Evolutionary conservation across 208 protist genomes (phyloP).

Genomic region (Leishmania tropica): DNA sequence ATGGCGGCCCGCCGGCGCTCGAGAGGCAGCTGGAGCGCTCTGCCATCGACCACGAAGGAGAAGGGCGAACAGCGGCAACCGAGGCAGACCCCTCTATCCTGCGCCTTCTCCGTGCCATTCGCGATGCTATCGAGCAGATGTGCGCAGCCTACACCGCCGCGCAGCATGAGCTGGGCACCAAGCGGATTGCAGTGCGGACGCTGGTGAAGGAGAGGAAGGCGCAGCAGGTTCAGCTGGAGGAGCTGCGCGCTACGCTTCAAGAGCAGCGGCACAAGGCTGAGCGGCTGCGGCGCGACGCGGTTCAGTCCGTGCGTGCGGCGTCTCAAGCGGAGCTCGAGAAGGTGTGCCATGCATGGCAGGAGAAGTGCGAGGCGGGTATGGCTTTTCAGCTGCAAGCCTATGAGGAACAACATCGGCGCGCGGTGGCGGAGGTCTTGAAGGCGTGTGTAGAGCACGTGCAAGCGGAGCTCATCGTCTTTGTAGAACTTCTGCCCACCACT

Average conservation of each 20-base stretch:
- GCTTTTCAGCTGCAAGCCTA: not conserved
- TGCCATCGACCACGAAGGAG: not conserved
- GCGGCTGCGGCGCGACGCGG: conserved; percentile 6
- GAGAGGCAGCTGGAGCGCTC: not conserved
- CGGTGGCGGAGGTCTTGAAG: conserved; percentile 6
- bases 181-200: conserved; percentile 23
- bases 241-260: conserved; percentile 4
- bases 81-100: not conserved
- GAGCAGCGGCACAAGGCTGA: conserved; percentile 19
- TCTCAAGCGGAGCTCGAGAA: conserved; percentile 17
- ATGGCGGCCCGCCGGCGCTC: not conserved
- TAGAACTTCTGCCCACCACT: conserved; percentile 10
- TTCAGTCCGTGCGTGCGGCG: conserved; percentile 10
- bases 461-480: conserved; percentile 16
- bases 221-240: conserved; percentile 23
- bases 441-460: conserved; percentile 8
- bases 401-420: conserved; percentile 11
- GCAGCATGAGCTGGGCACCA: conserved; percentile 11
- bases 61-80: not conserved
- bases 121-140: conserved; percentile 13
- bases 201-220: conserved; percentile 26
- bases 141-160: not conserved
- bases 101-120: conserved; percentile 2
- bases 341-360: not conserved
- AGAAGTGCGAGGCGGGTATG: conserved; percentile 2